Conservation (phyloP, 108 stramenopile species). For the Cyclostephanos invisitatus region DNA sequence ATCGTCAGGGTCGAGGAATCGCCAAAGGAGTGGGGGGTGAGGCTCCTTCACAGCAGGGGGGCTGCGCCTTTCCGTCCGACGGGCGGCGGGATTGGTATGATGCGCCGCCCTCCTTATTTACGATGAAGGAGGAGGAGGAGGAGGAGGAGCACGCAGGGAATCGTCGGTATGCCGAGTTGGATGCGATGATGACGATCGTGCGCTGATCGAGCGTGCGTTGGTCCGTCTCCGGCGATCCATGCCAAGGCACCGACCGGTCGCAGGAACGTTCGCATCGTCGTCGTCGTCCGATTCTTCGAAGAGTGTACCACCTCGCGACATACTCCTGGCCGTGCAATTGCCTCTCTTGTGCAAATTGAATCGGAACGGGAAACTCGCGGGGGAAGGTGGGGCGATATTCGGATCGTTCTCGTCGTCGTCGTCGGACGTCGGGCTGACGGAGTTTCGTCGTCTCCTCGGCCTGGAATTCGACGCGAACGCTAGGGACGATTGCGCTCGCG, state of each 20-base stretch:
- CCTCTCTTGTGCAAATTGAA: slow-evolving; percentile 27
- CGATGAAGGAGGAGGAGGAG: slow-evolving; percentile 3
- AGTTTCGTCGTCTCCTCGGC: slow-evolving; percentile 20
- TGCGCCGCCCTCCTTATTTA: slow-evolving; percentile 10
- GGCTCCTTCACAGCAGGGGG: slow-evolving; percentile 50
- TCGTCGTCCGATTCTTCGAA: background rate
- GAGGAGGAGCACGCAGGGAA: background rate
- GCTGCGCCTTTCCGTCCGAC: slow-evolving; percentile 15
- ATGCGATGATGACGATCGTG: background rate
- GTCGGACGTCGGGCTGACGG: background rate
- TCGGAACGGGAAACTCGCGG: slow-evolving; percentile 20
- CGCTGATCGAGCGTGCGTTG: slow-evolving; percentile 15
- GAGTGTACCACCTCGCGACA: slow-evolving; percentile 17
- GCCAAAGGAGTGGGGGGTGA: slow-evolving; percentile 70
- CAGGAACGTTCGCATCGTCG: too few relatives aligned
- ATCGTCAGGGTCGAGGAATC: slow-evolving; percentile 73
- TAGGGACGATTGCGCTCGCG: background rate
- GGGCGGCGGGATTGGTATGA: slow-evolving; percentile 28
- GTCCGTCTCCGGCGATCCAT: slow-evolving; percentile 11
- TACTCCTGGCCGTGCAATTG: slow-evolving; percentile 28
- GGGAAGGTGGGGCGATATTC: background rate
- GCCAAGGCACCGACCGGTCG: slow-evolving; percentile 6
- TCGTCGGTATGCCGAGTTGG: background rate
- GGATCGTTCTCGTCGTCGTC: slow-evolving; percentile 6
- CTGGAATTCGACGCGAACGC: slow-evolving; percentile 12